phyloP scores from a whole-genome alignment of 371 early-diverging fungal species.

The Rhizopus arrhizus region DNA sequence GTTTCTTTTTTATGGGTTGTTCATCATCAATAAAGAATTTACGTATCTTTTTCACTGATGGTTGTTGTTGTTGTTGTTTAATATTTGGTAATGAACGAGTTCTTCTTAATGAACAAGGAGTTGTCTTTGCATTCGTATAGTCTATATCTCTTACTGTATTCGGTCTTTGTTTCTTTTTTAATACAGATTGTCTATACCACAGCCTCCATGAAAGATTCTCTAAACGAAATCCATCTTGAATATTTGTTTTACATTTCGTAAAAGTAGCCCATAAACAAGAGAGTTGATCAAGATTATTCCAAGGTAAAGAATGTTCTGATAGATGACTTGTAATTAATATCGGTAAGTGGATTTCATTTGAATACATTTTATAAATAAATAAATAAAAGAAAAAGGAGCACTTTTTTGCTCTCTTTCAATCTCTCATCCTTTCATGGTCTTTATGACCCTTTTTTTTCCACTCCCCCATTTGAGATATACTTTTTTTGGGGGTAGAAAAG shows the following conservation, averaged over 20 bases:
- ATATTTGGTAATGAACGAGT: conserved; percentile 24
- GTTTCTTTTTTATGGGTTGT: not conserved
- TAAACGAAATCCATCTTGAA: conserved; percentile 29
- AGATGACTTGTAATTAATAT: conserved; percentile 17
- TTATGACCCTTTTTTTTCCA: not conserved
- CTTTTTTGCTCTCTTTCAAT: not conserved
- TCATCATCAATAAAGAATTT: conserved; percentile 16
- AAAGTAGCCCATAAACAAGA: conserved; percentile 28
- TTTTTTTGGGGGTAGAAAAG: too few relatives aligned
- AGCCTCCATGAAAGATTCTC: conserved; percentile 38
- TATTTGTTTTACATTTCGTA: conserved; percentile 25
- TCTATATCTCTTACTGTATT: conserved; percentile 23
- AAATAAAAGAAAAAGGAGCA: not conserved
- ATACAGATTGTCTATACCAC: conserved; percentile 30
- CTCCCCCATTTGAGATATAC: too few relatives aligned
- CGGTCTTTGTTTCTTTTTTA: conserved; percentile 24
- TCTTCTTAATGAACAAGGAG: conserved; percentile 8
- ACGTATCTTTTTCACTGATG: conserved; percentile 1
- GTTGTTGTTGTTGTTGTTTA: not conserved
- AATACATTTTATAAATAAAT: conserved; percentile 2
- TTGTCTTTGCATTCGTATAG: not conserved
- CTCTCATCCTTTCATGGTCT: not conserved
- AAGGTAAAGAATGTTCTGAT: conserved; percentile 21
- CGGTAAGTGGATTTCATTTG: conserved; percentile 27
- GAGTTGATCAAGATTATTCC: conserved; percentile 30